Evolutionary conservation across 192 early-diverging fungal genomes (phyloP).

Genomic region (Coemansia furcata): DNA sequence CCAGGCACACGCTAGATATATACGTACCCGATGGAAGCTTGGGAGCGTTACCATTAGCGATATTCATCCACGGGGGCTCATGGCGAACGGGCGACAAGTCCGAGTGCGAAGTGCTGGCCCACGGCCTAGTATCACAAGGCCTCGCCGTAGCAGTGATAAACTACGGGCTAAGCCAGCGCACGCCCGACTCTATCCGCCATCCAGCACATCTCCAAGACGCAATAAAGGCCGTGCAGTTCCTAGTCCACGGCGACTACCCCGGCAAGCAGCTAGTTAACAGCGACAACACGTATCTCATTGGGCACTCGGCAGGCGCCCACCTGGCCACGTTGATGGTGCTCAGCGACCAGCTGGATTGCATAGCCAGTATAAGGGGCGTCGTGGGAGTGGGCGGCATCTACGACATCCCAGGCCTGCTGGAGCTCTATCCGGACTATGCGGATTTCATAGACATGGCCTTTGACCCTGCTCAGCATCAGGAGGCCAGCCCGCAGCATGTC

Average conservation of each 20-base stretch:
- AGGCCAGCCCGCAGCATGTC: slow-evolving; percentile 19
- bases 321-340: slow-evolving; percentile 63
- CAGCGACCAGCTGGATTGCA: slow-evolving; percentile 29
- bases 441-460: slow-evolving; percentile 79
- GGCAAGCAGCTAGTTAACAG: slow-evolving; percentile 27
- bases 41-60: slow-evolving; percentile 51
- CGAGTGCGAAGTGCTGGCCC: slow-evolving; percentile 55
- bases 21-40: slow-evolving; percentile 51
- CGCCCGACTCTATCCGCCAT: slow-evolving; percentile 47
- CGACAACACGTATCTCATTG: slow-evolving; percentile 57
- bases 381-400: slow-evolving; percentile 85
- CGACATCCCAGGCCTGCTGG: slow-evolving; percentile 65
- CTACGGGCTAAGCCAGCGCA: slow-evolving; percentile 61
- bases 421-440: slow-evolving; percentile 62
- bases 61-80: slow-evolving; percentile 84
- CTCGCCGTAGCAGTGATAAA: slow-evolving; percentile 67
- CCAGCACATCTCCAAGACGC: slow-evolving; percentile 72
- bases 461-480: slow-evolving; percentile 12
- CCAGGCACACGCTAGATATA: slow-evolving; percentile 59
- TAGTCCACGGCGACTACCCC: slow-evolving; percentile 21
- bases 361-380: slow-evolving; percentile 55
- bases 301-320: slow-evolving; percentile 81
- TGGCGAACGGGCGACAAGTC: slow-evolving; percentile 80
- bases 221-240: slow-evolving; percentile 55
- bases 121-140: slow-evolving; percentile 49